A percentile compares a stretch with the other conserved stretches of the same genome.
These are phyloP conservation scores for Phytophthora hibernalis DNA, from an alignment of 352 stramenopile genomes.

Conservation along the genomic window DNA sequence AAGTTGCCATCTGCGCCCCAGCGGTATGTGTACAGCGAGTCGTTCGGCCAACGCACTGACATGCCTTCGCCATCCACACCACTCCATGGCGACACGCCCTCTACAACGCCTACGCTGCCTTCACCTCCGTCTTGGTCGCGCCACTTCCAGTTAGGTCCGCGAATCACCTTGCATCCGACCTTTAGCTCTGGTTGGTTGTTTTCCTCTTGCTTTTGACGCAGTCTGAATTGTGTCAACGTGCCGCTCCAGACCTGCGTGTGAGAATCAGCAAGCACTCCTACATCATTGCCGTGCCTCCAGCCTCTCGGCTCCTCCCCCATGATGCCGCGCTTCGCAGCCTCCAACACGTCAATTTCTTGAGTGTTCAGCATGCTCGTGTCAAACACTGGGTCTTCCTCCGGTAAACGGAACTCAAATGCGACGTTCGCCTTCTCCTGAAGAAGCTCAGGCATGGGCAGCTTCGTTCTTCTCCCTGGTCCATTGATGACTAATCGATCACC, in stretches of 20 bases:
- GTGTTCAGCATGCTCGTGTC: conserved; percentile 66
- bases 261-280: conserved; percentile 76
- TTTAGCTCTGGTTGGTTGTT: conserved; percentile 63
- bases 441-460: conserved; percentile 35
- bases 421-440: conserved; percentile 42
- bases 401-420: conserved; percentile 74
- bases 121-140: conserved; percentile 89
- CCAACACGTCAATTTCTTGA: conserved; percentile 57
- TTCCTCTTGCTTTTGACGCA: conserved; percentile 55
- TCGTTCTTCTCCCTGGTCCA: conserved; percentile 36
- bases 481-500: conserved; percentile 52
- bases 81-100: conserved; percentile 89
- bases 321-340: conserved; percentile 76
- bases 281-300: conserved; percentile 80
- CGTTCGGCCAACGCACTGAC: conserved; percentile 90
- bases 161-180: conserved; percentile 89
- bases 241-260: conserved; percentile 82
- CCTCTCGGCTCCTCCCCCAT: conserved; percentile 60
- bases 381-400: conserved; percentile 65
- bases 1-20: conserved; percentile 91
- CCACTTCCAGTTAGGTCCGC: conserved; percentile 92
- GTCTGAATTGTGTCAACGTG: conserved; percentile 70
- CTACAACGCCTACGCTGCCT: conserved; percentile 81
- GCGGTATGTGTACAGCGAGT: conserved; percentile 89
- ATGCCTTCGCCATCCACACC: conserved; percentile 90